Base-by-base conservation (phyloP, 805 yeast species). In the Pichia rugopelliculosa region DNA sequence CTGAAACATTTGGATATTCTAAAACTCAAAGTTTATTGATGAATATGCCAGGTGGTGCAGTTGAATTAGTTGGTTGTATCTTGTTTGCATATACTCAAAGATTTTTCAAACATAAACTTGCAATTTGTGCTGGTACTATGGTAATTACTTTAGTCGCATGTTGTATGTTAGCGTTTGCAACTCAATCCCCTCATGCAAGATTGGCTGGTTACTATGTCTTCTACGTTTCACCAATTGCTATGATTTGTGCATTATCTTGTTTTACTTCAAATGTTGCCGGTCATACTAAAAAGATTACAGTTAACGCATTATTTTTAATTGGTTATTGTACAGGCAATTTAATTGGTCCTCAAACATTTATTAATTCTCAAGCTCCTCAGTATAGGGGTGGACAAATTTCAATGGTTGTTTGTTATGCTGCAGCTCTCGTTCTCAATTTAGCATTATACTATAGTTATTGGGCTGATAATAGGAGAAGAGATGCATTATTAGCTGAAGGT, bases 381-480 rank as follows among this genome's bases (percentile, higher is more conserved):
- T 84, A 82, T 55, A 64, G 58, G 12, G 74, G 76, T 30, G 83
- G 81, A 4, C 77, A 77, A 53, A 62, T 60, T 37, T 59, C 68
- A 41, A 67, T 71, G 53, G 73, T 68, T 39, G 69, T 58, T n/a
- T 65, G 66, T 51, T 21, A 26, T 13, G 34, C 34, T 30, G 34
- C 10, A 15, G 15, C 34, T 15, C 15, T 18, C 7, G 18, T 30
- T 30, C n/a, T 30, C 15, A 30, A 15, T 30, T 15, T 30, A 18
- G 34, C 15, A 15, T 30, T 30, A 30, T n/a, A n/a, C n/a, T 30
- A 30, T n/a, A 30, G n/a, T 30, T 30, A 30, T 30, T 30, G 34
- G 34, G 15, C 34, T 6, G 34, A 30, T 15, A 30, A 30, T 30
- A 15, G 15, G 7, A 30, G 34, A n/a, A 30, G 34, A 30, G 34